These are phyloP conservation scores for Garcia nutans DNA, from an alignment of 345 rosid genomes.

Conservation along the genomic window DNA sequence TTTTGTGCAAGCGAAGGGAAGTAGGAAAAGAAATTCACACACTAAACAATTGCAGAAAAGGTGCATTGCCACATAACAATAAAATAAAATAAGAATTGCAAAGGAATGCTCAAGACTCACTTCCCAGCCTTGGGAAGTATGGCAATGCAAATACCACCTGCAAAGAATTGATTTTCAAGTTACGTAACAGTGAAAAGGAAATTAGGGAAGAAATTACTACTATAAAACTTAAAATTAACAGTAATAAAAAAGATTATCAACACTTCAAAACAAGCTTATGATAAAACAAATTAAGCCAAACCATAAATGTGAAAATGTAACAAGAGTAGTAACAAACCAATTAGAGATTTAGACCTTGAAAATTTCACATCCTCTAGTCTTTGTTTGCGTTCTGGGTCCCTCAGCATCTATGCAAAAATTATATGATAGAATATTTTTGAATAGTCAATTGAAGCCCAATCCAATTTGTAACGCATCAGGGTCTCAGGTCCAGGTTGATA, in stretches of 20 bases:
- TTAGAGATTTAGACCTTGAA: not conserved
- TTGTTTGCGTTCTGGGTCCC: not conserved
- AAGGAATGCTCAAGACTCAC: not conserved
- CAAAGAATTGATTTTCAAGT: not conserved
- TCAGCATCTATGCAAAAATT: not conserved
- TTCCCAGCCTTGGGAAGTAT: not conserved
- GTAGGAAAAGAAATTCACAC: not conserved
- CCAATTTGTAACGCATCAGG: not conserved
- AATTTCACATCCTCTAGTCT: not conserved
- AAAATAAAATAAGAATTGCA: not conserved
- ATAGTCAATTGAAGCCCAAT: not conserved
- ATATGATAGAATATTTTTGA: not conserved
- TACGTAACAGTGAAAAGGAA: too few species aligned
- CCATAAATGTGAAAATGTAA: not conserved
- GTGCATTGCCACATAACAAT: not conserved
- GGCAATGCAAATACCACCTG: not conserved
- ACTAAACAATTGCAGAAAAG: not conserved
- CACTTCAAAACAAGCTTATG: not conserved
- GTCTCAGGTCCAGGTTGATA: not conserved
- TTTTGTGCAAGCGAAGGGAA: not conserved
- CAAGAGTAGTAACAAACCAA: not conserved
- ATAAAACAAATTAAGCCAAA: not conserved
- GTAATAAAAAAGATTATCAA: not conserved
- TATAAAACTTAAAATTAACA: not conserved
- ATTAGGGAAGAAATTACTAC: not conserved